Conservation (phyloP, 2,329 filamentous ascomycete species). For the Xylariaceae sp. region DNA sequence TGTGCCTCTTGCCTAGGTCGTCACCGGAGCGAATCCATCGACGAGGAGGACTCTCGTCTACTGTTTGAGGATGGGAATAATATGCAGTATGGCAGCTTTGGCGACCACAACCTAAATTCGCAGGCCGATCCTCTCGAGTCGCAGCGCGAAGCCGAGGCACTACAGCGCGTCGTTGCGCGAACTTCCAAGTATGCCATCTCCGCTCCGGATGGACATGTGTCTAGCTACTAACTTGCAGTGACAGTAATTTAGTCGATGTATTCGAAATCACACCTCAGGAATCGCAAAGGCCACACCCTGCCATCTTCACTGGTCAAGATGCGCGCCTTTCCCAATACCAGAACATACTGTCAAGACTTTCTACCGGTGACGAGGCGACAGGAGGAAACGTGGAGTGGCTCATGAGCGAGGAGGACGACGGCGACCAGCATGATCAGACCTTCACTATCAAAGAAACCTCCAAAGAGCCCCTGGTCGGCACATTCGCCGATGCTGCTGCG, state of each 20-base stretch:
- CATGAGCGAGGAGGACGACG: conserved; percentile 45
- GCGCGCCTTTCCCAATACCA: conserved; percentile 56
- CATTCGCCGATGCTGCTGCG: conserved; percentile 56
- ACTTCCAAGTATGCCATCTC: conserved; percentile 55
- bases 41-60: conserved; percentile 56
- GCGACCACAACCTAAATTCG: conserved; percentile 49
- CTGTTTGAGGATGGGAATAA: conserved; percentile 59
- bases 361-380: conserved; percentile 38
- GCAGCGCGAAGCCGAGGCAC: conserved; percentile 60
- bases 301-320: conserved; percentile 47
- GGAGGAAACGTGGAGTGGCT: conserved; percentile 48
- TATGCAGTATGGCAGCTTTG: conserved; percentile 61
- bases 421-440: conserved; percentile 41
- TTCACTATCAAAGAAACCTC: conserved; percentile 37
- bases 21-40: conserved; percentile 47
- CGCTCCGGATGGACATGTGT: not conserved
- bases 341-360: conserved; percentile 56
- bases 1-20: conserved; percentile 59
- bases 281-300: conserved; percentile 27
- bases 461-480: conserved; percentile 50
- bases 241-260: conserved; percentile 64
- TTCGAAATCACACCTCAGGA: conserved; percentile 60
- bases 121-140: conserved; percentile 59
- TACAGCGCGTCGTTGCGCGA: conserved; percentile 60
- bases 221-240: conserved; percentile 18